Evolutionary conservation across 2,329 filamentous ascomycete genomes (phyloP), one percentile per base, ranked within the genome.

Genomic region (Tolypocladium sp.): DNA sequence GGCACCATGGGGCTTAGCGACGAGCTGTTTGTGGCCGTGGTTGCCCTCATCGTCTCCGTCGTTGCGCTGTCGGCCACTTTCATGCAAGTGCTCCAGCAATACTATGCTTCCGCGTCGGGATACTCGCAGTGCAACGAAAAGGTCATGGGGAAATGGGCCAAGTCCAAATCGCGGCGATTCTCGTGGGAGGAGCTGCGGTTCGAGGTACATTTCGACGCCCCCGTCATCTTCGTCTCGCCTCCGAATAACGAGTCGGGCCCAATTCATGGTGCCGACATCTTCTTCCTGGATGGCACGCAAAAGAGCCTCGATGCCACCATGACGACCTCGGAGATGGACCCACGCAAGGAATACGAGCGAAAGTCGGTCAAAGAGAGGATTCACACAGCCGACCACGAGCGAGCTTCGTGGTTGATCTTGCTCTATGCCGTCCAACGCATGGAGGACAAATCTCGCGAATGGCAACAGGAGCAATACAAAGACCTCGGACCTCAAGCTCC

Each of bases 351-450:
- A 15, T 69, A 68, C 56, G 61, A 60, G 17, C 60, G 66, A 33
- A 63, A 60, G 60, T 60, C 67, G 17, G 58, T 57, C 9, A 72
- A 71, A 63, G 64, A 74, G 61, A 66, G 70, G 56, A 73, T 84
- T 0, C 80, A 82, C 61, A 84, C 82, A 2, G 79, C 81, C 7
- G 79, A 84, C 63, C 82, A 82, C 58, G 82, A 84, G 65, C 70
- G 76, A n/a, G 79, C 79, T 3, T 82, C 81, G 1, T 84, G 82
- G 82, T 72, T 80, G 4, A 73, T 74, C 8, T 68, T 84, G 13
- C 71, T 84, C n/a, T 75, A 74, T 4, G 74, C 77, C 13, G 65
- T 83, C 0, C 81, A 84, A 58, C 66, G 67, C 20, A 80, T 82
- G 74, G 82, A 84, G 64, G 58, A 64, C 0, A 70, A 76, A 20